These are phyloP conservation scores for Gaeumannomyces sp. DNA, from an alignment of 2,329 filamentous ascomycete genomes.

Conservation along the genomic window DNA sequence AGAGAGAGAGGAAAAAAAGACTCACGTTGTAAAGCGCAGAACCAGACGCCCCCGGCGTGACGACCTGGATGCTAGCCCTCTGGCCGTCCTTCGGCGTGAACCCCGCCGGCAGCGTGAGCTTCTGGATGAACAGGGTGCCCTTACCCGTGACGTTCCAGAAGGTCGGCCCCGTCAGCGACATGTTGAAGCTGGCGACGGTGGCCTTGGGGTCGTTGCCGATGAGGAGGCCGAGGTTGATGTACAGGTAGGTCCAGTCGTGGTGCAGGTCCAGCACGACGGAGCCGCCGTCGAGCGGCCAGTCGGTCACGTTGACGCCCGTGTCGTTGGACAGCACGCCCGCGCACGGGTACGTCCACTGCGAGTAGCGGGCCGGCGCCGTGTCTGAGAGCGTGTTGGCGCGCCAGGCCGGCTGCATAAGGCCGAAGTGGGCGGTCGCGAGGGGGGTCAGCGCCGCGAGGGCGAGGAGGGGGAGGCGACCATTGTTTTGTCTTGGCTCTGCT, in stretches of 20 bases:
- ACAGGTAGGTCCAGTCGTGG: conserved; percentile 47
- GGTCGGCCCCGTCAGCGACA: conserved; percentile 51
- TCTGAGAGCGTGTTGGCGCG: conserved; percentile 37
- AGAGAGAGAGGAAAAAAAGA: conserved; percentile 25
- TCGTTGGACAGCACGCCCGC: conserved; percentile 38
- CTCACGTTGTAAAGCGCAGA: conserved; percentile 57
- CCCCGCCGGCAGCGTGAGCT: conserved; percentile 46
- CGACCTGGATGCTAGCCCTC: conserved; percentile 62
- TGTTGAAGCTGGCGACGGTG: conserved; percentile 59
- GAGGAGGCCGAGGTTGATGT: conserved; percentile 43
- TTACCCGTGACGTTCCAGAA: conserved; percentile 53
- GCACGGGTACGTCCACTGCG: conserved; percentile 46
- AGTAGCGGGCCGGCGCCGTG: conserved; percentile 24
- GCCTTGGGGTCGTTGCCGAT: conserved; percentile 25
- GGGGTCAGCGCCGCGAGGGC: conserved; percentile 28
- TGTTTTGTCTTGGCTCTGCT: conserved; percentile 15
- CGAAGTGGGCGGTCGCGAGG: conserved; percentile 41
- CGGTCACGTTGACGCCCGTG: conserved; percentile 37
- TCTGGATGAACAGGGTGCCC: conserved; percentile 60
- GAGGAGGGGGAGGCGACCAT: conserved; percentile 21
- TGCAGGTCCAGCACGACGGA: conserved; percentile 42
- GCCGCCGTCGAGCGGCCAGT: conserved; percentile 47
- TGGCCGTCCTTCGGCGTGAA: conserved; percentile 52
- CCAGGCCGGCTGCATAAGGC: conserved; percentile 41
- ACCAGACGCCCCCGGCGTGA: conserved; percentile 52